Percentiles rank a stretch among this genome's conserved stretches.
phyloP scores from a whole-genome alignment of 768 basidiomycete genomes.

The Favolaschia claudopus region DNA sequence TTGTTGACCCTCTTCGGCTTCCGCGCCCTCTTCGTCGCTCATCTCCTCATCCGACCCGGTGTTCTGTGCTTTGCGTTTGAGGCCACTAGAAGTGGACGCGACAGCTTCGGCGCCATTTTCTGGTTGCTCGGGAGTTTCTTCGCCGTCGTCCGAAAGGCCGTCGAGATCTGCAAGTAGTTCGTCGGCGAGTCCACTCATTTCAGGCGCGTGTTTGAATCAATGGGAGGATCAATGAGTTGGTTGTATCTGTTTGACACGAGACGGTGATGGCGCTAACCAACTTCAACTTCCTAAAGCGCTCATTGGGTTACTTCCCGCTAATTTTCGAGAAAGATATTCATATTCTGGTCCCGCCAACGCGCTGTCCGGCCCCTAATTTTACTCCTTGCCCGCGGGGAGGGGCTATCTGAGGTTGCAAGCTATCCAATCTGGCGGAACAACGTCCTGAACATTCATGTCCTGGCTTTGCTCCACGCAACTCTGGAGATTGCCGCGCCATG shows the following conservation, averaged over 20 bases:
- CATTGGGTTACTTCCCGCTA: too few species aligned
- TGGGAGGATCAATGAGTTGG: too few species aligned
- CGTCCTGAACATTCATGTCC: too few species aligned
- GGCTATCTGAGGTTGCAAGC: constrained; percentile 1
- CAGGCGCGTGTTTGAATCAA: too few species aligned
- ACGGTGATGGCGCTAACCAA: neutral
- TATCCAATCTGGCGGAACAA: constrained; percentile 9
- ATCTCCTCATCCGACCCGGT: constrained; percentile 59
- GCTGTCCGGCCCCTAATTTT: constrained; percentile 7
- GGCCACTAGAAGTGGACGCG: constrained; percentile 39
- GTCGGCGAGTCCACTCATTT: constrained; percentile 87
- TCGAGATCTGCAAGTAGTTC: constrained; percentile 94
- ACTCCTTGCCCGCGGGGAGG: constrained; percentile 1
- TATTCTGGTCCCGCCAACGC: neutral
- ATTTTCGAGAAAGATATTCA: neutral
- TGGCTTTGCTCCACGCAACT: neutral
- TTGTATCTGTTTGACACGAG: constrained; percentile 3
- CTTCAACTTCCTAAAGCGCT: too few species aligned
- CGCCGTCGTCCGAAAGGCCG: constrained; percentile 76
- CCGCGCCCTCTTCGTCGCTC: constrained; percentile 62
- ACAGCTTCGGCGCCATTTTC: constrained; percentile 31
- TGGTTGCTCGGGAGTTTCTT: constrained; percentile 55
- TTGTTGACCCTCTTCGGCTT: constrained; percentile 49
- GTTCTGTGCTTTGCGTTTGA: constrained; percentile 71
- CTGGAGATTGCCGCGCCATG: constrained; percentile 11